A percentile compares a stretch with the other conserved stretches of the same genome.
Conservation (phyloP, 306 rosid genomes). For the Ammopiptanthus mongolicus region DNA sequence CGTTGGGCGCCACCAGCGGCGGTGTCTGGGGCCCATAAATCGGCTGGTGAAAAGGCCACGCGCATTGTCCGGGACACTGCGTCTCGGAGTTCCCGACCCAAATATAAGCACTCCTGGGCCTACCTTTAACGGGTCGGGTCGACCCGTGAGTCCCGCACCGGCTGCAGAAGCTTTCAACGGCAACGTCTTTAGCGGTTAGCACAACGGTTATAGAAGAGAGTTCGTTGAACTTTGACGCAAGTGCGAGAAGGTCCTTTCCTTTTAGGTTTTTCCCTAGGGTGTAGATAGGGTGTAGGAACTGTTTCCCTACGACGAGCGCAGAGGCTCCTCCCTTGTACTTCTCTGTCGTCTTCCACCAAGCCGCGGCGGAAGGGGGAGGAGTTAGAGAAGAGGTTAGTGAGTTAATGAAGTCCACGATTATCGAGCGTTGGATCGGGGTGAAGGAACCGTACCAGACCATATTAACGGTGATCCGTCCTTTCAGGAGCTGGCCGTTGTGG, state of each 20-base stretch:
- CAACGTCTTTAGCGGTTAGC: constrained; percentile 68
- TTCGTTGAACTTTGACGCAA: constrained; percentile 40
- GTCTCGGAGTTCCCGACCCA: constrained; percentile 93
- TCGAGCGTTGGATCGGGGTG: constrained; percentile 70
- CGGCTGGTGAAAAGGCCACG: constrained; percentile 97
- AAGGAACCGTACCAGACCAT: constrained; percentile 83
- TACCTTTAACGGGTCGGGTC: constrained; percentile 4
- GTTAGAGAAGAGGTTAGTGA: constrained; percentile 32
- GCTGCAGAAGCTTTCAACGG: constrained; percentile 68
- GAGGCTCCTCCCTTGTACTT: constrained; percentile 66
- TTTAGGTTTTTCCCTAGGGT: constrained; percentile 58
- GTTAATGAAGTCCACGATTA: constrained; percentile 66
- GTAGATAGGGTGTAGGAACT: constrained; percentile 52
- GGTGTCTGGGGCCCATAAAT: constrained; percentile 87
- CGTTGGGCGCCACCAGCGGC: constrained; percentile 82
- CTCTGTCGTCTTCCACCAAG: constrained; percentile 87
- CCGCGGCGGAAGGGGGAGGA: constrained; percentile 45
- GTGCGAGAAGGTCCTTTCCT: constrained; percentile 35
- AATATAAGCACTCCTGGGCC: constrained; percentile 38
- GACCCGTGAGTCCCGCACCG: constrained; percentile 81
- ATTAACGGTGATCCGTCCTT: constrained; percentile 74
- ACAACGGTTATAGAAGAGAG: constrained; percentile 53
- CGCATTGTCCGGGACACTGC: constrained; percentile 87
- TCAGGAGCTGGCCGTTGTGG: constrained; percentile 82
- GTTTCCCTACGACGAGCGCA: constrained; percentile 57